Base-by-base conservation (phyloP, 169 alveolate species). In the Eimeria falciformis region DNA sequence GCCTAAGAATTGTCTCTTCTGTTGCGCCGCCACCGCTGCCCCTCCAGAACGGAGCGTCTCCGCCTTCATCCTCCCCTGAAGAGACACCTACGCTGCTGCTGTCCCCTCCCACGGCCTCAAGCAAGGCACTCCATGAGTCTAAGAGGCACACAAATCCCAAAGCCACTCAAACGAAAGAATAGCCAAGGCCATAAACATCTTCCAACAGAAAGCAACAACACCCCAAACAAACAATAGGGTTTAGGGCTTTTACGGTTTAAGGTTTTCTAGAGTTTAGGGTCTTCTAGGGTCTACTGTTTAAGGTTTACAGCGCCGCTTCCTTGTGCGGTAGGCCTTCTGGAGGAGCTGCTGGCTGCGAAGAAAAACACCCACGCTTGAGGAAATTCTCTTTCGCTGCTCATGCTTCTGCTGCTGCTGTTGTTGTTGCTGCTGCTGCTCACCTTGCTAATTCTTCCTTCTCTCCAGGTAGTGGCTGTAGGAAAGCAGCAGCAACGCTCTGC, bases 11-110 rank as follows among this genome's bases (percentile, higher is more conserved):
- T 6, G 55, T 23, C 25, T 45, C 33, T 75, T 12, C 85, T 47
- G 65, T 23, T 23, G 65, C 55, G 75, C 29, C 11, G 75, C 75
- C 21, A 25, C 75, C 21, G 29, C 75, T 62, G 75, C 75, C 25
- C 11, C 75, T 6, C 25, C 75, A 6, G 6, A 6, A 23, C 75
- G 25, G 75, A 12, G 12, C 29, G 25, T 12, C n/a, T 12, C 6
- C 75, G 21, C 33, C 12, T 12, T 11, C 25, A 5, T 25, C 75
- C n/a, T 11, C 75, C 25, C 6, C n/a, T 62, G 9, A 9, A 62
- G 9, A 23, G 33, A 21, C 5, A 11, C 75, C 9, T 12, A 21
- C 29, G 75, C 29, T 62, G 37, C 75, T 62, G 75, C n/a, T 23
- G 29, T 12, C 25, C 9, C 75, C 29, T 9, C 37, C 75, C 5